These are phyloP conservation scores for Halenospora varia DNA, from an alignment of 495 filamentous ascomycete genomes.

Conservation along the genomic window DNA sequence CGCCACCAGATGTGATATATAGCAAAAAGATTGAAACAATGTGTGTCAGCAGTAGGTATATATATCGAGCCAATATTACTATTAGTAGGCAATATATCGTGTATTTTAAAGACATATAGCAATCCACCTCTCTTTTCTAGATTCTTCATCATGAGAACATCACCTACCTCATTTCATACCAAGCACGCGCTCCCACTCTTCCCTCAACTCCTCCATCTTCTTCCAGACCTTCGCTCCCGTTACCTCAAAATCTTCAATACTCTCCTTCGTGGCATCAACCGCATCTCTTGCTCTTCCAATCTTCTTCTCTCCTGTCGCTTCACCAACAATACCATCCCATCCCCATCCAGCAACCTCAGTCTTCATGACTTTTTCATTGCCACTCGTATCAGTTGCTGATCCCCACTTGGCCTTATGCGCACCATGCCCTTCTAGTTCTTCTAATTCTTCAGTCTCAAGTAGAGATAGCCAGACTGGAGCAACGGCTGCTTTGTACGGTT, in stretches of 20 bases:
- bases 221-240: constrained; percentile 71
- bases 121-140: too few relatives aligned
- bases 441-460: constrained; percentile 59
- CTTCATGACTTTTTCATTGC: constrained; percentile 55
- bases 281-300: constrained; percentile 48
- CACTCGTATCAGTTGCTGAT: constrained; percentile 54
- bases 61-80: too few relatives aligned
- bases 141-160: too few relatives aligned
- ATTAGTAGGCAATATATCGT: too few relatives aligned
- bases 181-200: constrained; percentile 65
- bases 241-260: constrained; percentile 66
- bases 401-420: constrained; percentile 73
- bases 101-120: too few relatives aligned
- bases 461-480: constrained; percentile 78
- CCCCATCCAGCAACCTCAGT: constrained; percentile 88
- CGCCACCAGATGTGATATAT: too few relatives aligned
- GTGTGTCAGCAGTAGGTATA: too few relatives aligned
- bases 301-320: constrained; percentile 53
- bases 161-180: too few relatives aligned
- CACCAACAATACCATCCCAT: constrained; percentile 63
- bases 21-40: too few relatives aligned
- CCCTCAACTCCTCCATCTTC: constrained; percentile 79
- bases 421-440: constrained; percentile 50
- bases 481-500: constrained; percentile 70
- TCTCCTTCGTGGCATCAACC: constrained; percentile 57